Conservation (phyloP, 805 yeast genomes). For the Yamadazyma endophytica region DNA sequence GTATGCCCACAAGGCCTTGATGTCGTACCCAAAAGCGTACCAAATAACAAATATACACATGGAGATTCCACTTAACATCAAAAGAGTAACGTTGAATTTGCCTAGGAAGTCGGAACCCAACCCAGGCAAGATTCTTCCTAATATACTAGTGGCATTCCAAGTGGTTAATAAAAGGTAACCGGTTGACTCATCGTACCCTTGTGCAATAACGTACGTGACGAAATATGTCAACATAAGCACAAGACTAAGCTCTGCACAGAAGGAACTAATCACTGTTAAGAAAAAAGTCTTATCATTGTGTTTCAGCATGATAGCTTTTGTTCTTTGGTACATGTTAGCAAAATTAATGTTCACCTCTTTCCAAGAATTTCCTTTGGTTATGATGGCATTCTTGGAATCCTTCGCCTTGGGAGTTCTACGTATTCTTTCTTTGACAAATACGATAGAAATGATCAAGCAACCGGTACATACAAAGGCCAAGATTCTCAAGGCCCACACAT, state of each 20-base stretch:
- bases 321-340: neutral
- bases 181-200: slow-evolving; percentile 41
- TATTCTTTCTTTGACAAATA: slow-evolving; percentile 26
- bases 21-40: slow-evolving; percentile 28
- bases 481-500: slow-evolving; percentile 54
- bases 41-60: slow-evolving; percentile 25
- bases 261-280: slow-evolving; percentile 26
- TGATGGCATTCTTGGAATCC: neutral
- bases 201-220: slow-evolving; percentile 51
- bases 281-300: slow-evolving; percentile 17
- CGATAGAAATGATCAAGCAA: slow-evolving; percentile 17
- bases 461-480: slow-evolving; percentile 32
- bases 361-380: neutral
- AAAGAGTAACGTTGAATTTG: slow-evolving; percentile 42
- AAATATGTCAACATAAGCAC: slow-evolving; percentile 50
- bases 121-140: slow-evolving; percentile 57
- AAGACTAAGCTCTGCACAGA: slow-evolving; percentile 48
- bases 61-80: slow-evolving; percentile 23
- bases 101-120: slow-evolving; percentile 52
- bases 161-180: slow-evolving; percentile 44
- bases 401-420: slow-evolving; percentile 3
- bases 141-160: slow-evolving; percentile 41
- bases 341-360: neutral
- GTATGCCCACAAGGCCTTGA: slow-evolving; percentile 24
- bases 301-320: slow-evolving; percentile 1